phyloP scores from a whole-genome alignment of 2,329 filamentous ascomycete species.

The Cordyceps militaris region DNA sequence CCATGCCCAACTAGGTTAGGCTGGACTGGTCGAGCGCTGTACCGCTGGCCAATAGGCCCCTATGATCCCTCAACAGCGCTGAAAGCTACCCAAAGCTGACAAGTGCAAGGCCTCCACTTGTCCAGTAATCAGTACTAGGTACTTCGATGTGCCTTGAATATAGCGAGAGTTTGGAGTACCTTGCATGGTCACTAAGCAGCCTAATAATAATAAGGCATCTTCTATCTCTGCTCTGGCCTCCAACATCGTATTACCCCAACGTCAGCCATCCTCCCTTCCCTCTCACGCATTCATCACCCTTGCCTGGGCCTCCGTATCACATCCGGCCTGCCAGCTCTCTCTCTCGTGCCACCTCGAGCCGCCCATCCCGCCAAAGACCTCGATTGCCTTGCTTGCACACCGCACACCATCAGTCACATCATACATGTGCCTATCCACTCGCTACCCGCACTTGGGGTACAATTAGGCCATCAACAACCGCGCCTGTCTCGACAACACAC shows the following conservation, averaged over 20 bases:
- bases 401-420: background rate
- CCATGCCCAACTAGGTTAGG: constrained; percentile 8
- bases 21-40: background rate
- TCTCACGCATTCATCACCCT: background rate
- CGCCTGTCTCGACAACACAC: background rate
- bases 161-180: too few relatives aligned
- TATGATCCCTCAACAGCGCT: background rate
- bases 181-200: too few relatives aligned
- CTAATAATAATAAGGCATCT: too few relatives aligned
- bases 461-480: background rate
- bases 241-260: constrained; percentile 3
- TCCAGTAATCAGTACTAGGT: background rate
- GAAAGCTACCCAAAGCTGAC: constrained; percentile 1
- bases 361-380: background rate
- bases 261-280: background rate
- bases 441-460: background rate
- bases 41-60: background rate
- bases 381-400: background rate
- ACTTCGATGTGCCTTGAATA: too few relatives aligned
- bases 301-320: background rate
- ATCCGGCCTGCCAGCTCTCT: background rate
- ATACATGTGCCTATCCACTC: constrained; percentile 1
- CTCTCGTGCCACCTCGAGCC: background rate
- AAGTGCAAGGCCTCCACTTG: background rate
- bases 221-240: background rate